A percentile compares a stretch with the other conserved stretches of the same genome.
These are phyloP conservation scores for Collybiopsis luxurians DNA, from an alignment of 768 basidiomycete species.

Conservation along the genomic window DNA sequence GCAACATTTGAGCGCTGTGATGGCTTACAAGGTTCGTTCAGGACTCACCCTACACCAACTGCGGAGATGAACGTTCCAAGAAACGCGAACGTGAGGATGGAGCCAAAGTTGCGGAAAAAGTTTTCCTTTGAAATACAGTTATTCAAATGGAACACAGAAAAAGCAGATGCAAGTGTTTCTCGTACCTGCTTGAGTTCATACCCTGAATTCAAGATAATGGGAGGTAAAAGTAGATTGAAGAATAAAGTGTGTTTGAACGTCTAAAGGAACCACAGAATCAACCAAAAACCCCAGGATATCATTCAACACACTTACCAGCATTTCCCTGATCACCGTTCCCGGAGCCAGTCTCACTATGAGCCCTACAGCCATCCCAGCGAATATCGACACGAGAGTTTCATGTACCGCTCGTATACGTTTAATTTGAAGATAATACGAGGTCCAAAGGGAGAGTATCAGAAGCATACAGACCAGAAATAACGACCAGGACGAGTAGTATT, in stretches of 20 bases:
- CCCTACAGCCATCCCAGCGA: conserved; percentile 96
- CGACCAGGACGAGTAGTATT: conserved; percentile 93
- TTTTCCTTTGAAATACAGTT: conserved; percentile 62
- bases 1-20: conserved; percentile 39
- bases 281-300: not conserved
- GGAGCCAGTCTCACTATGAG: conserved; percentile 86
- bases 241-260: conserved; percentile 96
- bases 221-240: conserved; percentile 96
- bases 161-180: conserved; percentile 16
- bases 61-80: conserved; percentile 95
- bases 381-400: conserved; percentile 93
- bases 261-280: conserved; percentile 34
- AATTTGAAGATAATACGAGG: conserved; percentile 97
- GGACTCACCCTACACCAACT: conserved; percentile 88
- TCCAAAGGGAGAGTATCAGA: conserved; percentile 91
- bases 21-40: not conserved
- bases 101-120: conserved; percentile 98
- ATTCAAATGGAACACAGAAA: not conserved
- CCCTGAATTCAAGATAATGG: conserved; percentile 97
- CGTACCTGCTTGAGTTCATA: conserved; percentile 97
- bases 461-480: conserved; percentile 89
- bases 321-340: conserved; percentile 92
- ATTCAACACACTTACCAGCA: conserved; percentile 66
- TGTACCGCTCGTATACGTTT: conserved; percentile 94
- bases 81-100: conserved; percentile 92